Conservation (phyloP, 1,284 basidiomycete genomes). For the Ceratobasidium sp. region DNA sequence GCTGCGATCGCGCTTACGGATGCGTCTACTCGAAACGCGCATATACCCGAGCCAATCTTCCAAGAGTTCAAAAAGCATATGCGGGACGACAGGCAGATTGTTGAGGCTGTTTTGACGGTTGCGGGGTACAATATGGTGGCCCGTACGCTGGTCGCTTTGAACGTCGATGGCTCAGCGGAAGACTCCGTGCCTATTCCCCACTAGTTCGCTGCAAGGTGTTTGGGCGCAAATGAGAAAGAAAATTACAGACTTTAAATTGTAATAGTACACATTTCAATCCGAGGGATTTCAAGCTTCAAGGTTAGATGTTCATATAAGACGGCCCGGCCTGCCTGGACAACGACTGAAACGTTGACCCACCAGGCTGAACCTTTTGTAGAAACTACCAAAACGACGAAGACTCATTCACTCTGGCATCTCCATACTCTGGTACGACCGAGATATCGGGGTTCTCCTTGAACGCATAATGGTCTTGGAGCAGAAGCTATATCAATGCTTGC, state of each 20-base stretch:
- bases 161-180: conserved; percentile 40
- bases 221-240: neutral
- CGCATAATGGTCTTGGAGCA: conserved; percentile 29
- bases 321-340: neutral
- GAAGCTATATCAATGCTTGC: too few relatives aligned
- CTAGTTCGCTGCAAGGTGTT: neutral
- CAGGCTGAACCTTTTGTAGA: neutral
- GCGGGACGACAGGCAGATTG: conserved; percentile 33
- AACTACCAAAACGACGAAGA: conserved; percentile 5
- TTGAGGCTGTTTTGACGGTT: conserved; percentile 41
- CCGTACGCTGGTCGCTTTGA: conserved; percentile 37
- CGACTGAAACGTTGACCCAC: neutral
- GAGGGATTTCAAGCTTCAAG: neutral
- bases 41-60: conserved; percentile 31
- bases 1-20: conserved; percentile 42
- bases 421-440: conserved; percentile 31
- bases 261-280: neutral
- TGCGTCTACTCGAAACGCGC: conserved; percentile 34
- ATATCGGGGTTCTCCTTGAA: conserved; percentile 42
- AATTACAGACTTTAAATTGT: neutral
- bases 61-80: conserved; percentile 26
- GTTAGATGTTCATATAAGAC: neutral
- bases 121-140: conserved; percentile 45
- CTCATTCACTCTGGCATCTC: conserved; percentile 14
- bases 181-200: conserved; percentile 23